phyloP scores from a whole-genome alignment of 306 rosid genomes.

The Argentina anserina region DNA sequence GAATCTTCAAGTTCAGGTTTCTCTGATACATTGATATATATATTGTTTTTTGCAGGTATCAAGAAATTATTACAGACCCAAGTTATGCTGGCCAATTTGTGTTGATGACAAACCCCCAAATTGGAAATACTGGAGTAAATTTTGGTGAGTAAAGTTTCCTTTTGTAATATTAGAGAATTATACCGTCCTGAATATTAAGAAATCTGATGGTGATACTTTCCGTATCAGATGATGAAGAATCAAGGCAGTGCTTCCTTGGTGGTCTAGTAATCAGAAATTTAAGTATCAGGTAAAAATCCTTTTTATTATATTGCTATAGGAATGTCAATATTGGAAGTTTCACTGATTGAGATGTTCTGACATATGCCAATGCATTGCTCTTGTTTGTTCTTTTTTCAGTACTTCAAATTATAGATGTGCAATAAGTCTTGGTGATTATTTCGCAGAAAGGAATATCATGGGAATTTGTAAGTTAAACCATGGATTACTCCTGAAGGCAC shows the following conservation, averaged over 20 bases:
- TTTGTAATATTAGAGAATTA: not conserved
- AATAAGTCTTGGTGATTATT: conserved; percentile 65
- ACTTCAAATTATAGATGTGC: conserved; percentile 90
- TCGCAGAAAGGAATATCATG: conserved; percentile 80
- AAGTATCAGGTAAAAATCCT: conserved; percentile 59
- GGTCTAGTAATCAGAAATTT: conserved; percentile 81
- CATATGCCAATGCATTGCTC: not conserved
- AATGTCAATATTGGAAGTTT: not conserved
- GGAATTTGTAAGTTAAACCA: conserved; percentile 78
- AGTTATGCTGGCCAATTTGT: conserved; percentile 98
- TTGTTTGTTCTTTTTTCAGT: conserved; percentile 41
- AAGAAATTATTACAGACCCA: conserved; percentile 94
- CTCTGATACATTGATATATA: conserved; percentile 18
- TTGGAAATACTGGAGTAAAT: conserved; percentile 92
- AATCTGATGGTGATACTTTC: not conserved
- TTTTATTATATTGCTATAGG: conserved; percentile 4
- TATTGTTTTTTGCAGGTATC: conserved; percentile 67
- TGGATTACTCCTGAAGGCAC: not conserved
- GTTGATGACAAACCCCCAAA: conserved; percentile 90
- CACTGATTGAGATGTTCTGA: conserved; percentile 13
- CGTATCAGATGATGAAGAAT: conserved; percentile 80
- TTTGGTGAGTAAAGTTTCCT: conserved; percentile 46
- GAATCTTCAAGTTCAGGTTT: not conserved
- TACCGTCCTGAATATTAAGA: conserved; percentile 12
- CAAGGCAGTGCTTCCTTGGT: conserved; percentile 70